Base-by-base conservation (phyloP, 208 protist genomes). In the Herpetomonas samuelpessoai region DNA sequence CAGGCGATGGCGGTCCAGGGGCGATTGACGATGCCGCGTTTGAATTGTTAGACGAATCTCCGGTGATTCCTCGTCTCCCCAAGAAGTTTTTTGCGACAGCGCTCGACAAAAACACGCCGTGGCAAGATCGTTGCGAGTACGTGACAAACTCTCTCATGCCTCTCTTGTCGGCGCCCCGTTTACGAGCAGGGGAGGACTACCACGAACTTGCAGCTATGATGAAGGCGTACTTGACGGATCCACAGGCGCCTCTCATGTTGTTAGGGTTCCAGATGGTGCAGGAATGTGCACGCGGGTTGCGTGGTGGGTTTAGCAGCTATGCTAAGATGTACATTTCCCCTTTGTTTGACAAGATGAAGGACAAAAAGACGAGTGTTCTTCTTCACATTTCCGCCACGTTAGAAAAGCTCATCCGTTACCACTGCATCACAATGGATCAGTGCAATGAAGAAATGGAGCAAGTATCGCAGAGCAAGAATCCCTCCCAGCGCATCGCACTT, bases 261-360 rank as follows among this genome's bases (percentile, higher is more conserved):
- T 48, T 93, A 0, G 86, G 84, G 38, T 93, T 92, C 75, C 81
- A 83, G 61, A 91, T 88, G 70, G 83, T 93, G 52, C 83, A 96
- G 62, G 83, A 90, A 48, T 84, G 82, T 28, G 83, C 86, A 0
- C 63, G 84, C 9, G 82, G 79, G 1, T 54, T 96, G 21, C 72
- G 89, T 25, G 50, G 48, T 27, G 57, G 69, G 25, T 92, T 92
- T 57, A 76, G 58, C 2, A 57, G 76, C 2, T 69, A 91, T 55
- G 81, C 80, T 0, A 66, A 75, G 39, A 49, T 44, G 22, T 91
- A 65, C 52, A 38, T 96, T 10, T 50, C 59, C 10, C 70, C 74
- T 14, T 53, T 96, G 30, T 89, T 96, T 62, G 89, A 93, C 47
- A 93, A 93, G 61, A 81, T 96, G 77, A 93, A 93, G 64, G 89